Evolutionary conservation across 2,329 filamentous ascomycete species (phyloP).

Genomic region (Beauveria pseudobassiana): DNA sequence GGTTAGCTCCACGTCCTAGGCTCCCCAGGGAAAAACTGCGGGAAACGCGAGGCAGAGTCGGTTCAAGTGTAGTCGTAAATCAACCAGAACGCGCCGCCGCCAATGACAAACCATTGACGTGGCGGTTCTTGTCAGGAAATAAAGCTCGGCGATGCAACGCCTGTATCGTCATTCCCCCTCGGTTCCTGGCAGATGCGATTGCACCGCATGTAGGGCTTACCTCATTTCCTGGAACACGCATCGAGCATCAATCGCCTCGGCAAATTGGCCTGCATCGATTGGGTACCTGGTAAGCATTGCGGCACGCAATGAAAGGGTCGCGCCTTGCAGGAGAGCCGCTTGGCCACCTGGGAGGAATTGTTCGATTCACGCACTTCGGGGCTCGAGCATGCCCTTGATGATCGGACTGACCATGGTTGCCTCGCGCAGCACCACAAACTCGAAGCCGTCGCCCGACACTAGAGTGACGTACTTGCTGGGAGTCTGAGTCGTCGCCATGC

Average conservation of each 20-base stretch:
- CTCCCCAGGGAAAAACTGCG: background rate
- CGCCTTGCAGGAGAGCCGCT: slow-evolving; percentile 15
- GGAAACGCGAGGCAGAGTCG: slow-evolving; percentile 33
- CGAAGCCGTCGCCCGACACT: slow-evolving; percentile 66
- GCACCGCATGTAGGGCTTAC: slow-evolving; percentile 37
- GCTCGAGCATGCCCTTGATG: slow-evolving; percentile 69
- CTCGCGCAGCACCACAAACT: slow-evolving; percentile 67
- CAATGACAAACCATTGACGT: slow-evolving; percentile 13
- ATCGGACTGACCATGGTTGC: slow-evolving; percentile 62
- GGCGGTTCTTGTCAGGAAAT: slow-evolving; percentile 38
- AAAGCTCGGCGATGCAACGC: slow-evolving; percentile 29
- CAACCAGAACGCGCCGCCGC: slow-evolving; percentile 36
- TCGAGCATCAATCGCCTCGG: slow-evolving; percentile 55
- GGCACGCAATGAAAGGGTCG: slow-evolving; percentile 10
- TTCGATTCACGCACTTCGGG: slow-evolving; percentile 43
- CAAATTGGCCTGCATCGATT: slow-evolving; percentile 47
- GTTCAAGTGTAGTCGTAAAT: slow-evolving; percentile 57
- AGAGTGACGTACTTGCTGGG: slow-evolving; percentile 67
- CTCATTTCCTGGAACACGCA: slow-evolving; percentile 67
- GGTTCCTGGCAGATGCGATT: slow-evolving; percentile 5
- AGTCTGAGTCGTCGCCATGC: slow-evolving; percentile 13
- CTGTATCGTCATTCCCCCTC: slow-evolving; percentile 27
- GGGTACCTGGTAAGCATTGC: slow-evolving; percentile 8
- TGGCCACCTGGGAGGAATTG: slow-evolving; percentile 13
- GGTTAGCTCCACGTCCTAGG: slow-evolving; percentile 19